These are phyloP conservation scores for Penicillium crustosum DNA, from an alignment of 2,329 filamentous ascomycete genomes.

Conservation along the genomic window DNA sequence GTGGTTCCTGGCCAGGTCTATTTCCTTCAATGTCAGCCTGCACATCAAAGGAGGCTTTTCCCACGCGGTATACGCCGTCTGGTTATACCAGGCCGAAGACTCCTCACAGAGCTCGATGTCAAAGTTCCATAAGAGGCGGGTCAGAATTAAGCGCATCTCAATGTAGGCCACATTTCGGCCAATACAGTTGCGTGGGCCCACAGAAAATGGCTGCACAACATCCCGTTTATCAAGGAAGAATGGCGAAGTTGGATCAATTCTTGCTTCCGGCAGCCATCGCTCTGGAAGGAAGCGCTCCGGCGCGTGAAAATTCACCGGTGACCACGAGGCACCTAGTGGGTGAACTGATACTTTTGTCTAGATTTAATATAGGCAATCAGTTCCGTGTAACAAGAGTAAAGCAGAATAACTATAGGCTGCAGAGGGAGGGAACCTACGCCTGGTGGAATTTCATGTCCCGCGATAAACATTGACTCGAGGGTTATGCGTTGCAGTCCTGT, in stretches of 20 bases:
- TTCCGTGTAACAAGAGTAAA: neutral
- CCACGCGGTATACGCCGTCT: conserved; percentile 43
- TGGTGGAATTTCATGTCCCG: too few relatives aligned
- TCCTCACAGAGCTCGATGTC: conserved; percentile 45
- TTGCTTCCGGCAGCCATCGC: conserved; percentile 41
- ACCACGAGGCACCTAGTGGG: conserved; percentile 48
- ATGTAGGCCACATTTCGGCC: conserved; percentile 52
- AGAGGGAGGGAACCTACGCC: neutral
- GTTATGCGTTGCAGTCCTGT: conserved; percentile 15
- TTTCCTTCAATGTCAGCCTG: neutral
- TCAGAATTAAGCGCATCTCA: conserved; percentile 52
- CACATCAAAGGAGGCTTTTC: conserved; percentile 38
- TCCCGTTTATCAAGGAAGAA: conserved; percentile 47
- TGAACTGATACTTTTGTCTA: conserved; percentile 46
- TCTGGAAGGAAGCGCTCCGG: conserved; percentile 50
- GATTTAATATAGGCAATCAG: neutral
- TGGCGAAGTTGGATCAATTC: conserved; percentile 20
- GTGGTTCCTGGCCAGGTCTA: too few relatives aligned
- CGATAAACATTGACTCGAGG: neutral
- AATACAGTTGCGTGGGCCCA: conserved; percentile 52
- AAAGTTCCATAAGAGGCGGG: conserved; percentile 51
- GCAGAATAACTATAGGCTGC: neutral
- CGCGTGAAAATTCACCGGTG: conserved; percentile 45
- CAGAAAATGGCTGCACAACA: conserved; percentile 50
- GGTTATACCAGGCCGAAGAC: conserved; percentile 39